Base-by-base conservation (phyloP, 164 flowering plant species). In the Aristolochia fimbriata region DNA sequence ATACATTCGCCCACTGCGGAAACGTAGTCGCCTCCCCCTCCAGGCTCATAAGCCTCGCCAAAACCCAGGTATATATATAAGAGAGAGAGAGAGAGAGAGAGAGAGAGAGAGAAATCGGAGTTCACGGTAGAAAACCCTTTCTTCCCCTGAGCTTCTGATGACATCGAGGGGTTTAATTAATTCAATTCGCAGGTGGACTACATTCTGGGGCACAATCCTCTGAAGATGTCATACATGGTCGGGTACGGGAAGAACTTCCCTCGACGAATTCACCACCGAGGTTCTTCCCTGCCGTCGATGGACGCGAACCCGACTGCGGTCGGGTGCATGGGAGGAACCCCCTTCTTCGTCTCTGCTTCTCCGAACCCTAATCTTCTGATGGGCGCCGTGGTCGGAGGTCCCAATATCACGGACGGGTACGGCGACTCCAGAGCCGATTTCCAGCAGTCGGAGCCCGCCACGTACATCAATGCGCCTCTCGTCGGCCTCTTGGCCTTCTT, bases 341-440 rank as follows among this genome's bases (percentile, higher is more conserved):
- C 70, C 0, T 85, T 74, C 62, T 85, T 64, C 60, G 0, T 6
- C 0, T 68, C 76, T 57, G n/a, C 15, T 4, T 27, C 57, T 46
- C 74, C 89, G 1, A 83, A 87, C 50, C 85, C 78, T 0, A 85
- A 85, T 61, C 5, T 72, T 55, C 67, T 82, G 13, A 64, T 55
- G 0, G 96, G 95, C 15, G 95, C 95, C 1, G 69, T 87, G 15
- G 84, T 79, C 14, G 95, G 91, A 55, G 91, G 95, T 17, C 91
- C 91, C 11, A 71, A 69, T 27, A 12, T 33, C 1, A 55, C 71
- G 25, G 90, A 87, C 51, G 55, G 62, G 0, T 87, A 70, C 47
- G 24, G 47, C 3, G 94, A 87, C 68, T 69, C 68, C 20, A 55
- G 90, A 63, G 46, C 57, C 3, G 60, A 71, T 46, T 66, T 73